Conservation (phyloP, 176 grass and related monocot species). For the Carex cristatella region DNA sequence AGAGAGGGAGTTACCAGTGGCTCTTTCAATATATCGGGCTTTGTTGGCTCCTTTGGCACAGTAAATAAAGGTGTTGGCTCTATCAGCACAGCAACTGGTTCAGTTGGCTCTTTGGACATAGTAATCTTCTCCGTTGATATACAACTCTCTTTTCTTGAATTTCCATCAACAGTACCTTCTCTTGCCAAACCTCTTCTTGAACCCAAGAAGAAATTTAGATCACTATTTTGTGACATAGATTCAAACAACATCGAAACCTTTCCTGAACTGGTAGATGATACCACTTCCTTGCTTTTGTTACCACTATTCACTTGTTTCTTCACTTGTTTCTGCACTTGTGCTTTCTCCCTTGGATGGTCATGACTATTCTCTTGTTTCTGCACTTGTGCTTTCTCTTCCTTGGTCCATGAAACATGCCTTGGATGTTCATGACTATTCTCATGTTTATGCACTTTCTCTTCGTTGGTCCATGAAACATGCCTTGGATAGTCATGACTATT, state of each 20-base stretch:
- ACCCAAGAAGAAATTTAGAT: slow-evolving; percentile 71
- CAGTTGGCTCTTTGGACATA: slow-evolving; percentile 35
- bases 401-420: slow-evolving; percentile 28
- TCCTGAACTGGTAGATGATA: slow-evolving; percentile 20
- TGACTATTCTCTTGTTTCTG: slow-evolving; percentile 12
- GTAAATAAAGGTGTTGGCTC: slow-evolving; percentile 1
- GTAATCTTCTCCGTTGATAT: not conserved
- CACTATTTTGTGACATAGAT: slow-evolving; percentile 42
- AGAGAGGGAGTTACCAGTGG: slow-evolving; percentile 2
- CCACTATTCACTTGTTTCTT: slow-evolving; percentile 16
- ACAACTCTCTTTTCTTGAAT: slow-evolving; percentile 24
- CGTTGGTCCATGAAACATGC: slow-evolving; percentile 29
- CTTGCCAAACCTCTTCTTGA: slow-evolving; percentile 36
- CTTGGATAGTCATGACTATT: slow-evolving; percentile 1
- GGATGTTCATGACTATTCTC: slow-evolving; percentile 6
- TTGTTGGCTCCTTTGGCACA: slow-evolving; percentile 35
- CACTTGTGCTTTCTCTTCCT: slow-evolving; percentile 28
- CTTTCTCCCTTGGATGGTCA: slow-evolving; percentile 18
- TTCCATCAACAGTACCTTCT: not conserved
- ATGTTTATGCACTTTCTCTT: slow-evolving; percentile 23
- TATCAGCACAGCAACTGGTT: slow-evolving; percentile 3
- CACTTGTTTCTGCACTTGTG: slow-evolving; percentile 28
- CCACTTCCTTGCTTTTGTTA: slow-evolving; percentile 24
- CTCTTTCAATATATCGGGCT: slow-evolving; percentile 1
- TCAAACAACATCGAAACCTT: slow-evolving; percentile 46